phyloP scores from a whole-genome alignment of 1,139 yeast genomes.

The Pichia sp. region DNA sequence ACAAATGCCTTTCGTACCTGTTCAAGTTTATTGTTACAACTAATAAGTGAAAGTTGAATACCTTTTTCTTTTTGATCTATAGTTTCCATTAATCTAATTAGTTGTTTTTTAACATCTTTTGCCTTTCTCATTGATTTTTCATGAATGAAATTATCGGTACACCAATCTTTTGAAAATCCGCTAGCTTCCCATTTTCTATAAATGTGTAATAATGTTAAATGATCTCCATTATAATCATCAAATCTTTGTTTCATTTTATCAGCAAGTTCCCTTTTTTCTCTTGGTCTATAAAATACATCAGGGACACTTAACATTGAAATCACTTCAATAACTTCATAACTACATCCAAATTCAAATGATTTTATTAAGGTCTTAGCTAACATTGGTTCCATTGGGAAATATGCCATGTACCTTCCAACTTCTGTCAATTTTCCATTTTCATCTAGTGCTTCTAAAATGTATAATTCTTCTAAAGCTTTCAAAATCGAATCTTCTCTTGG shows the following conservation, averaged over 20 bases:
- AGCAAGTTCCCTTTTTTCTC: constrained; percentile 66
- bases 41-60: constrained; percentile 23
- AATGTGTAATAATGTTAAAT: constrained; percentile 77
- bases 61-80: constrained; percentile 41
- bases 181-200: constrained; percentile 70
- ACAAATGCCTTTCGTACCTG: constrained; percentile 67
- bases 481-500: constrained; percentile 75
- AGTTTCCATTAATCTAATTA: constrained; percentile 51
- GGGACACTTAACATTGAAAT: constrained; percentile 93
- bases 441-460: constrained; percentile 76
- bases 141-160: constrained; percentile 74
- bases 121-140: constrained; percentile 75
- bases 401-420: constrained; percentile 80
- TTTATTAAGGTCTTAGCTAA: constrained; percentile 74
- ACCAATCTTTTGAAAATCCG: constrained; percentile 65
- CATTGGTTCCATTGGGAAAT: constrained; percentile 94
- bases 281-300: constrained; percentile 77
- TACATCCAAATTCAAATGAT: constrained; percentile 68
- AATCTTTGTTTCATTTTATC: constrained; percentile 73
- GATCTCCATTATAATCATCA: constrained; percentile 93
- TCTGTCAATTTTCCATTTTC: constrained; percentile 68
- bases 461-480: constrained; percentile 78
- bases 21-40: constrained; percentile 63
- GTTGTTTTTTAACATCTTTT: constrained; percentile 69
- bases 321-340: constrained; percentile 77